Base-by-base conservation (phyloP, 2,329 filamentous ascomycete genomes). In the Lizonia empirigonia region DNA sequence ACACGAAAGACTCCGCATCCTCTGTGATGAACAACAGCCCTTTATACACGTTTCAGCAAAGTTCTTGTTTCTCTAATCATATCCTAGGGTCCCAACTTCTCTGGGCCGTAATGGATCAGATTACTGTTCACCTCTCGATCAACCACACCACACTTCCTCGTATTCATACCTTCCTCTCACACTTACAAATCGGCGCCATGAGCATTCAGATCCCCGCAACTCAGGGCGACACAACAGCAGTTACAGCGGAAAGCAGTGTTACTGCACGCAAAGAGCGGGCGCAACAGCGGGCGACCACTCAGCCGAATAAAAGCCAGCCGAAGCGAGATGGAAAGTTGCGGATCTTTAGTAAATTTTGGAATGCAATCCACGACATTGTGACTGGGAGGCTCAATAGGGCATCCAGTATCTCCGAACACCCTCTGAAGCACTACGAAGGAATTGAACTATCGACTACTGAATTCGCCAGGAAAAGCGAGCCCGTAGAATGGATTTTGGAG, bases 71-170 rank as follows among this genome's bases (percentile, higher is more conserved):
- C 8, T 12, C 33, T 38, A 24, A 46, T 19, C 44, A 4, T 29
- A n/a, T 27, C n/a, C 19, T 18, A 55, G 51, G 39, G 18, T 27
- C 41, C 8, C 40, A 50, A 29, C 33, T 55, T 20, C 48, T 23
- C 19, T 55, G 47, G 52, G 47, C 33, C 13, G 29, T 52, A 13
- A 22, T 55, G n/a, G 48, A 55, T 38, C 48, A 52, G 29, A 26
- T 55, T 32, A 32, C 48, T 29, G 36, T 55, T 23, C 52, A 55
- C 48, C 41, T 55, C 39, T 55, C 52, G n/a, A 51, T 52, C 24
- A 52, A 55, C 29, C 52, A 55, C 32, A 41, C 52, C 15, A 51
- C 52, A 16, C 48, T 55, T 24, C 48, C 48, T 15, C 48, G 52
- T 20, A 30, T 55, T 8, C 48, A 52, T n/a, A 22, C 13, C 36